These are phyloP conservation scores for Pseudogymnoascus sp. DNA, from an alignment of 2,329 filamentous ascomycete genomes.

Conservation along the genomic window DNA sequence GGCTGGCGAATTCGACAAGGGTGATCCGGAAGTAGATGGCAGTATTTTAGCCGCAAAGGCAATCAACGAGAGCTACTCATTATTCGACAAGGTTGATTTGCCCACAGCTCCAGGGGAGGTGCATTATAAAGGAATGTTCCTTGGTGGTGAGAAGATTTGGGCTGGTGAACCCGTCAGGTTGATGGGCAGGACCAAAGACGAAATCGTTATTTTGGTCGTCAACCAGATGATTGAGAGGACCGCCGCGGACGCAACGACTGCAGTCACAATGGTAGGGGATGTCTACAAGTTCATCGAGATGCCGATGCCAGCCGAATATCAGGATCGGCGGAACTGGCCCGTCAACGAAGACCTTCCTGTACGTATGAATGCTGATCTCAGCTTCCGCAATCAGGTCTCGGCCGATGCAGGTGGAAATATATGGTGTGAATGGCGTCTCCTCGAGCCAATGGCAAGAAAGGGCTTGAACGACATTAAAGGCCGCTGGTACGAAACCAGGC, in stretches of 20 bases:
- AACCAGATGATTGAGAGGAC: conserved; percentile 29
- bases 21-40: conserved; percentile 44
- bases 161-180: conserved; percentile 49
- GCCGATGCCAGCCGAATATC: conserved; percentile 24
- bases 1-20: conserved; percentile 31
- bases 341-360: conserved; percentile 37
- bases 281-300: conserved; percentile 40
- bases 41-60: conserved; percentile 49
- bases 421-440: conserved; percentile 26
- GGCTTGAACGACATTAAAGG: conserved; percentile 44
- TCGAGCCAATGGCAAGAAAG: conserved; percentile 24
- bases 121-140: conserved; percentile 44
- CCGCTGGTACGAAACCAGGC: conserved; percentile 50
- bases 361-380: conserved; percentile 31
- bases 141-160: conserved; percentile 53
- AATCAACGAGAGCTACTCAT: conserved; percentile 46
- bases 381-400: conserved; percentile 40
- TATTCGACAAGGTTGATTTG: conserved; percentile 39
- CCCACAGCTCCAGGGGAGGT: conserved; percentile 31
- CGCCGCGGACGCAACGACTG: conserved; percentile 14
- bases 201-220: conserved; percentile 39
- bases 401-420: conserved; percentile 24
- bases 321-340: conserved; percentile 29
- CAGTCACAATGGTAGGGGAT: conserved; percentile 39
- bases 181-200: conserved; percentile 30